Conservation (phyloP, 441 rosid species). For the Bocquillonia castaneifolia region DNA sequence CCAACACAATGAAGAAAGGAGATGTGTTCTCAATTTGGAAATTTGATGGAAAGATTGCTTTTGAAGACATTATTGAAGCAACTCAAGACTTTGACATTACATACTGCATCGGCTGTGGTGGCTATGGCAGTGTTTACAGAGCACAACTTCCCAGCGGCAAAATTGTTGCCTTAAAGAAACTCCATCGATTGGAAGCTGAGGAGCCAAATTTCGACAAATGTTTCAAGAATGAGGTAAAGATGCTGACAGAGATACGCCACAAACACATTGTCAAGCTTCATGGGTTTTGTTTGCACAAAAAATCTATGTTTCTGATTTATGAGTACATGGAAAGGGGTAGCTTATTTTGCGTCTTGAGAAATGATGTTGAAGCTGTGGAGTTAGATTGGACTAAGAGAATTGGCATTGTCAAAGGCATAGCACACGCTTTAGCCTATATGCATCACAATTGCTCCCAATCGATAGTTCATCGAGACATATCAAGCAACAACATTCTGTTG, state of each 20-base stretch:
- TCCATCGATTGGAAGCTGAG: constrained; percentile 15
- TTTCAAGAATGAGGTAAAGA: constrained; percentile 14
- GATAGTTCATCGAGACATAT: constrained; percentile 17
- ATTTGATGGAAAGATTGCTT: constrained; percentile 14
- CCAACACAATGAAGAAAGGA: neutral
- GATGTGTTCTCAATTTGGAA: constrained; percentile 14
- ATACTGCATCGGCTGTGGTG: constrained; percentile 15
- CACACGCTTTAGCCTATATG: constrained; percentile 8
- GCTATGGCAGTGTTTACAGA: constrained; percentile 16
- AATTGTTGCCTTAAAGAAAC: constrained; percentile 20
- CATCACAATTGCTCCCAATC: constrained; percentile 1
- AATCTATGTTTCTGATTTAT: constrained; percentile 17
- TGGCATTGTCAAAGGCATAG: neutral
- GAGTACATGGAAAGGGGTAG: constrained; percentile 21
- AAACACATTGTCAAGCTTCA: constrained; percentile 15
- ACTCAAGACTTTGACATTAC: constrained; percentile 17
- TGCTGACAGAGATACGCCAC: constrained; percentile 10
- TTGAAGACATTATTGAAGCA: constrained; percentile 10
- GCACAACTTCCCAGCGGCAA: constrained; percentile 10
- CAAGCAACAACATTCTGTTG: constrained; percentile 11
- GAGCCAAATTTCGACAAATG: constrained; percentile 13
- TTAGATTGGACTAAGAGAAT: constrained; percentile 15
- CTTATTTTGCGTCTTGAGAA: constrained; percentile 4
- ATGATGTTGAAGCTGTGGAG: neutral
- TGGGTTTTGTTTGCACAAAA: constrained; percentile 9